Conservation (phyloP, 129 eudicot species). For the Ambrosia trifida region DNA sequence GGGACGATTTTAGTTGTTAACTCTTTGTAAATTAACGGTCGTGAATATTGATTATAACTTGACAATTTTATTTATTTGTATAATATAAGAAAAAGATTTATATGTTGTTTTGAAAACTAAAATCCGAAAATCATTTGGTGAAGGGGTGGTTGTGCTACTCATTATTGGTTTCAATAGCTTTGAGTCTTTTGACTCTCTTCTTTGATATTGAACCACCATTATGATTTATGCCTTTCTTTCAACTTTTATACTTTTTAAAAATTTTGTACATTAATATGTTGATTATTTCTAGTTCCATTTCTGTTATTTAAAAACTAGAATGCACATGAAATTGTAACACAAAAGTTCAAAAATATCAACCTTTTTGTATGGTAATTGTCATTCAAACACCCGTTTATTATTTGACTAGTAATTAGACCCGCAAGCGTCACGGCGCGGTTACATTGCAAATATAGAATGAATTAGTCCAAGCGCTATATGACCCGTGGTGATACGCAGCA, state of each 20-base stretch:
- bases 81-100: neutral
- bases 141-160: constrained; percentile 30
- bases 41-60: too few species aligned
- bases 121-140: neutral
- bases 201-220: constrained; percentile 28
- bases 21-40: too few species aligned
- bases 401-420: too few species aligned
- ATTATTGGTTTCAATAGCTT: constrained; percentile 22
- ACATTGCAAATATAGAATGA: too few species aligned
- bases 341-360: neutral
- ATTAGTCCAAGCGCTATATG: too few species aligned
- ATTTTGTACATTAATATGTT: neutral
- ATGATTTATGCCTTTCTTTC: constrained; percentile 26
- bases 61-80: too few species aligned
- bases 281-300: neutral
- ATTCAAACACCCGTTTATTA: neutral
- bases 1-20: too few species aligned
- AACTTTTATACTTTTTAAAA: constrained; percentile 12
- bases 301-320: neutral
- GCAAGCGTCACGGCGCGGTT: too few species aligned
- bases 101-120: neutral
- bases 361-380: neutral
- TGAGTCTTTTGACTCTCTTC: constrained; percentile 30
- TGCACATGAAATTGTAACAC: neutral
- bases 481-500: too few species aligned